phyloP scores from a whole-genome alignment of 1,139 yeast genomes.

The Candida smagusa region DNA sequence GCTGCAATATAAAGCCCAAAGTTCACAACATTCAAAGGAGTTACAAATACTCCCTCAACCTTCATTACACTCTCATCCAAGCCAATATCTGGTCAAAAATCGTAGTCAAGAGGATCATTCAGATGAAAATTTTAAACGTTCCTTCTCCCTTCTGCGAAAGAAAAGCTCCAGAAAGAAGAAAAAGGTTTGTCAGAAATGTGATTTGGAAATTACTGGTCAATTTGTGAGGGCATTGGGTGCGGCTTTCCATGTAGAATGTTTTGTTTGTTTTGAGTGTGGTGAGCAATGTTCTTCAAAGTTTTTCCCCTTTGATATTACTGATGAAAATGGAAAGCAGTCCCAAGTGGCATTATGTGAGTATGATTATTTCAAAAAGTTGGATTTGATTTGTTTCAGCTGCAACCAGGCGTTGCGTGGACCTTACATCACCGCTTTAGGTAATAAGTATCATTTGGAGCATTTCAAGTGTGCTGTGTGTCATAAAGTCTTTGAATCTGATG shows the following conservation, averaged over 20 bases:
- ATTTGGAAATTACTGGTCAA: constrained; percentile 68
- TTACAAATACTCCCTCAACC: not conserved
- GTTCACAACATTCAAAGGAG: not conserved
- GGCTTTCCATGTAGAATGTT: constrained; percentile 84
- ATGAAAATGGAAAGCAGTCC: constrained; percentile 26
- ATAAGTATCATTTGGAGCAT: constrained; percentile 92
- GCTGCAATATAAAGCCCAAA: not conserved
- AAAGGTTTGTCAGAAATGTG: constrained; percentile 61
- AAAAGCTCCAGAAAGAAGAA: constrained; percentile 24
- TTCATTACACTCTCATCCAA: not conserved
- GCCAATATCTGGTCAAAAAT: too few species aligned
- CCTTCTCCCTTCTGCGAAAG: constrained; percentile 7
- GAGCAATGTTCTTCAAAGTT: constrained; percentile 70
- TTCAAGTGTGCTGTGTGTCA: constrained; percentile 89
- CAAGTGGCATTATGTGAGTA: constrained; percentile 87
- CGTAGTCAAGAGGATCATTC: not conserved
- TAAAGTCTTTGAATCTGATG: constrained; percentile 86
- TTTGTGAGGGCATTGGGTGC: constrained; percentile 80
- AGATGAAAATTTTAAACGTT: constrained; percentile 1
- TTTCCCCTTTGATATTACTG: constrained; percentile 51
- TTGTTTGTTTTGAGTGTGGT: constrained; percentile 80
- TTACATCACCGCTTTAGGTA: constrained; percentile 89
- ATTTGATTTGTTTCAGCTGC: constrained; percentile 81
- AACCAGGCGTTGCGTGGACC: constrained; percentile 86
- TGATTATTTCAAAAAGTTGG: constrained; percentile 83